These are phyloP conservation scores for Cymbopogon citratus DNA, from an alignment of 176 grass and related monocot genomes.

Conservation along the genomic window DNA sequence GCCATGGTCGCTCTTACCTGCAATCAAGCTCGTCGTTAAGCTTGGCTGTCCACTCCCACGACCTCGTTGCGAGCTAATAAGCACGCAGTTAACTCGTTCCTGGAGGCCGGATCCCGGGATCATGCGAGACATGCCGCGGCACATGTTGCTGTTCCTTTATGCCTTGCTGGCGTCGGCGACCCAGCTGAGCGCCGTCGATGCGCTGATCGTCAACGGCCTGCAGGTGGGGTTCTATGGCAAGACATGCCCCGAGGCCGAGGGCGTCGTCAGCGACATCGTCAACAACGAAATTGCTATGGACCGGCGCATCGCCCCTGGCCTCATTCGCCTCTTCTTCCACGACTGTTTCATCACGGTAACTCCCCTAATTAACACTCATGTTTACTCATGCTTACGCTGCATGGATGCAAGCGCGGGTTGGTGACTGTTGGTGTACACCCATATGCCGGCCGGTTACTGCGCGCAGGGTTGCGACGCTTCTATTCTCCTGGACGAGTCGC, in stretches of 20 bases:
- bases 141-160: neutral
- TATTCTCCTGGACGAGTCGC: constrained; percentile 44
- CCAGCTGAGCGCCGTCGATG: neutral
- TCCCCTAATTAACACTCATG: too few species aligned
- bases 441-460: too few species aligned
- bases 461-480: constrained; percentile 59
- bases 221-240: constrained; percentile 21
- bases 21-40: constrained; percentile 6
- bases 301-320: constrained; percentile 25
- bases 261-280: constrained; percentile 13
- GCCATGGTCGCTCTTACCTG: neutral
- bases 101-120: neutral
- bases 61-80: neutral
- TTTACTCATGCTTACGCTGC: neutral
- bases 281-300: constrained; percentile 5
- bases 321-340: constrained; percentile 55
- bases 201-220: constrained; percentile 15
- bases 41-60: neutral
- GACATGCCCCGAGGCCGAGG: constrained; percentile 36
- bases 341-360: constrained; percentile 58
- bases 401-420: too few species aligned
- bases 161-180: neutral
- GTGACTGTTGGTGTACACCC: too few species aligned
- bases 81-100: neutral
- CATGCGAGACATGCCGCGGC: neutral